Evolutionary conservation across 2,329 filamentous ascomycete species (phyloP), one percentile per base, ranked within the genome.

Genomic region (Dissoconium aciculare): DNA sequence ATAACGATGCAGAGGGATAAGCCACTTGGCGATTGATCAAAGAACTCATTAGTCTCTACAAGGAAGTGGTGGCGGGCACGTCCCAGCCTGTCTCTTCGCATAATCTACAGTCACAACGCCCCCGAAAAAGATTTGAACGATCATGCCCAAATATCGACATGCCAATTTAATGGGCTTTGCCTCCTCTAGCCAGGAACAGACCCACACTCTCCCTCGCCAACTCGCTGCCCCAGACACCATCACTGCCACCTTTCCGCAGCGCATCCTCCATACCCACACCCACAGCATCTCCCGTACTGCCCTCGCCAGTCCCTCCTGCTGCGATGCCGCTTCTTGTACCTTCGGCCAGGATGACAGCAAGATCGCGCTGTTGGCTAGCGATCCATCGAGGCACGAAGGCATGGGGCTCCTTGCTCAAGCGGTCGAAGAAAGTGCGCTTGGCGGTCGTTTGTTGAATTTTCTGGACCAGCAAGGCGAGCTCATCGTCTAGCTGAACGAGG

Each of bases 261-360:
- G 19, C 8, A 8, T 23, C 19, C 19, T 8, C 8, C 19, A n/a
- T n/a, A 23, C 19, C 19, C 8, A n/a, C 8, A n/a, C 8, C 8
- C 8, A 8, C 19, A 53, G 83, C 78, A 42, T 58, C 79, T 62
- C 64, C 67, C 25, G 60, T 62, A 3, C 61, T 65, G 32, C 61
- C 59, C 34, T 63, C 62, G 17, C 58, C 59, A n/a, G n/a, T n/a
- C n/a, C n/a, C n/a, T n/a, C n/a, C n/a, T n/a, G n/a, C n/a, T 23
- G 19, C 19, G n/a, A 23, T 23, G 10, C 55, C 58, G 21, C 63
- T 63, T 32, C 74, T 67, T 30, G 72, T 69, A 2, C 76, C 74
- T 56, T 94, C 85, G 35, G 84, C 87, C 39, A 89, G 67, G 28
- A 94, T 77, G 5, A 89, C 74, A 49, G 92, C 84, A 19, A 94